Base-by-base conservation (phyloP, 2,329 filamentous ascomycete genomes). In the Fusarium sororula region DNA sequence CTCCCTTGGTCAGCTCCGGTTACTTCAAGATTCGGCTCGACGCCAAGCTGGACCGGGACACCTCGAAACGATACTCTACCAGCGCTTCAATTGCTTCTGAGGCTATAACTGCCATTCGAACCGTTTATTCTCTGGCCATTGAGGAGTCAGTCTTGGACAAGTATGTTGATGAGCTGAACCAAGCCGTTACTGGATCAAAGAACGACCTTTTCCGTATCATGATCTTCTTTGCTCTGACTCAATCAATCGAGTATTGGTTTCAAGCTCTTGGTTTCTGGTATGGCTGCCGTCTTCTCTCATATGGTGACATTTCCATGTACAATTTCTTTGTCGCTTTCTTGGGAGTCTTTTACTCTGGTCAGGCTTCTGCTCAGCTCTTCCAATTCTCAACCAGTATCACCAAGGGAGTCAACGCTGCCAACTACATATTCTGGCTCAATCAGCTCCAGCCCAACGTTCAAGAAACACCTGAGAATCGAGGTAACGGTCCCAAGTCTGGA, bases 351-450 rank as follows among this genome's bases (percentile, higher is more conserved):
- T 87, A 84, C 70, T 83, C 82, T 0, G 84, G 82, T 1, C 83
- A 86, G 79, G 82, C 82, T 5, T 80, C 83, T 1, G 76, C 80
- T 2, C 80, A 83, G 54, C 77, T 86, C 14, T 86, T 86, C 74
- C 79, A 84, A 51, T 86, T 87, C 75, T 85, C 87, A 2, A 87
- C 85, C 10, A 88, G 82, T 67, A 84, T 90, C 62, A 89, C 87
- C 51, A 88, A 88, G 76, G 87, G 84, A 6, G 81, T 82, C 26
- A 82, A 83, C 15, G 83, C 85, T 9, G 86, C 85, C 39, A 88
- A 88, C 72, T 88, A 88, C 78, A 84, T 87, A 58, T 82, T 87
- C 75, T 85, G 85, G 85, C 81, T 88, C 28, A 77, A 80, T n/a
- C 75, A 80, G 37, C 75, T 85, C n/a, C 76, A 86, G 64, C 81